These are phyloP conservation scores for Debaryomyces fabryi DNA, from an alignment of 1,139 yeast genomes.

Conservation along the genomic window DNA sequence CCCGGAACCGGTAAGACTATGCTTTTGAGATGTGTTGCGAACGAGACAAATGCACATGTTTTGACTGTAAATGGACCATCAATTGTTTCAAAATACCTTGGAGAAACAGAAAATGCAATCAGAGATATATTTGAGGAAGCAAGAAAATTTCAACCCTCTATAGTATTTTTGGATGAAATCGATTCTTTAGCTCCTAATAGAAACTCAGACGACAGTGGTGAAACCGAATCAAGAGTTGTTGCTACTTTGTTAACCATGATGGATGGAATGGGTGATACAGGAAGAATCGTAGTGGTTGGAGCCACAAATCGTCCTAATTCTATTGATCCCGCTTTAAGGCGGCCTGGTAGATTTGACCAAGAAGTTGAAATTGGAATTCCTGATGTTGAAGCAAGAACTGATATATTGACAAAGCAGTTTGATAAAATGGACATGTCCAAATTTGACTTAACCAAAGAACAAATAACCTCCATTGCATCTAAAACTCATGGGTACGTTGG, in stretches of 20 bases:
- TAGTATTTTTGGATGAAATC: conserved; percentile 87
- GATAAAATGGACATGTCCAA: conserved; percentile 58
- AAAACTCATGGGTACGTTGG: conserved; percentile 68
- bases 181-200: conserved; percentile 88
- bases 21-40: conserved; percentile 82
- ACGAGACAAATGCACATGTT: conserved; percentile 71
- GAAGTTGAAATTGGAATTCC: conserved; percentile 82
- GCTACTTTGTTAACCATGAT: conserved; percentile 84
- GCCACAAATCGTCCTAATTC: conserved; percentile 80
- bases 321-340: conserved; percentile 59
- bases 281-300: conserved; percentile 75
- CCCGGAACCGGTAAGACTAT: conserved; percentile 98
- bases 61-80: conserved; percentile 89
- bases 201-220: conserved; percentile 83
- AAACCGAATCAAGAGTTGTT: conserved; percentile 85
- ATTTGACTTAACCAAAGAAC: conserved; percentile 53
- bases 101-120: conserved; percentile 87
- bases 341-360: conserved; percentile 85
- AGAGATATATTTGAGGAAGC: conserved; percentile 88
- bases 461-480: conserved; percentile 61
- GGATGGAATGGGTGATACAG: conserved; percentile 82
- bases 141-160: conserved; percentile 77
- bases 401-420: conserved; percentile 65
- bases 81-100: conserved; percentile 86
- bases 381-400: conserved; percentile 65